Base-by-base conservation (phyloP, 352 stramenopile species). In the Pythium oligandrum region DNA sequence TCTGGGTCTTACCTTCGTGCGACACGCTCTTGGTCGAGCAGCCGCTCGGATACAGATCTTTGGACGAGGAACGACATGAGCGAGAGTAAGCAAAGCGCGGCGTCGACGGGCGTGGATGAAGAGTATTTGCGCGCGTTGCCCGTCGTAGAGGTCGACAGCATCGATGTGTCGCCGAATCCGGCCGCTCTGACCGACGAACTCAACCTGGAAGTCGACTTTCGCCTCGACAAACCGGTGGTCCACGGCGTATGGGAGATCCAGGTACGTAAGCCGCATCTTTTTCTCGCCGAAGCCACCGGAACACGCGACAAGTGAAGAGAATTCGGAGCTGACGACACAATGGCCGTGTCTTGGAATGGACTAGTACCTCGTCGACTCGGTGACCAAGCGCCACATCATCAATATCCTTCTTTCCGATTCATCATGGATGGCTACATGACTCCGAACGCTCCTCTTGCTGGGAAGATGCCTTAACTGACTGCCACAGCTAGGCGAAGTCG, bases 81-180 rank as follows among this genome's bases (percentile, higher is more conserved):
- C 66, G 78, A 92, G 50, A 78, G 71, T 64, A 90, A 92, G 68
- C 36, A 63, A 26, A 26, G 17, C 30, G 26, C 7, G 35, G 48
- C 43, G 34, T 32, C 40, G 40, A 8, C 6, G 32, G 63, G 56
- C 17, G 54, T 37, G n/a, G 69, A 78, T 34, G 69, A 88, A 36
- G 57, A 75, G 45, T 75, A 73, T 40, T 44, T 89, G 49, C 64
- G 61, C 55, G 70, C 68, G 43, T 58, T 81, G 36, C 75, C 76
- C 6, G 37, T 55, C 30, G 84, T 95, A 36, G 64, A 90, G 40
- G 65, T 95, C 35, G 80, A 72, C 31, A 72, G 64, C n/a, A 75
- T 95, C 40, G 82, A 95, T 38, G 78, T 93, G 35, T 93, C 84
- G 46, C 84, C 84, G 8, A 95, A 95, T 51, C 84, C 84, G 6